These are phyloP conservation scores for Cnidoscolus chayamansa DNA, from an alignment of 441 rosid genomes.

Conservation along the genomic window DNA sequence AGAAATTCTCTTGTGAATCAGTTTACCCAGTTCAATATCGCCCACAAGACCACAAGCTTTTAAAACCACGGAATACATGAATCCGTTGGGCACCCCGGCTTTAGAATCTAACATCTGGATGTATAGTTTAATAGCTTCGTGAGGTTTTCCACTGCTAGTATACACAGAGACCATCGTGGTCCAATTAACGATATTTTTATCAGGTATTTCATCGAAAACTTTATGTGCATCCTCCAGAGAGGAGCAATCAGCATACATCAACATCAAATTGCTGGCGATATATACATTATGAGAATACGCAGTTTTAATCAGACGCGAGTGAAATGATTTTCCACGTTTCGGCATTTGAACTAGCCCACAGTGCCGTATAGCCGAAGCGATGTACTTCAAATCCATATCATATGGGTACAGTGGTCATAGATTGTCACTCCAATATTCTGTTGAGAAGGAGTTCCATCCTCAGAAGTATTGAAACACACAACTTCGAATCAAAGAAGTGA, in stretches of 20 bases:
- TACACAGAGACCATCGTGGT: constrained; percentile 52
- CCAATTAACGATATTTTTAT: constrained; percentile 60
- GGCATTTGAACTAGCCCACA: constrained; percentile 45
- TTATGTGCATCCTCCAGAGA: constrained; percentile 37
- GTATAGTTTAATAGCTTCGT: constrained; percentile 39
- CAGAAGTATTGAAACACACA: too few relatives aligned
- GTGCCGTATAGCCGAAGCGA: constrained; percentile 48
- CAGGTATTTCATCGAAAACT: constrained; percentile 58
- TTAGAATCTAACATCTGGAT: constrained; percentile 38
- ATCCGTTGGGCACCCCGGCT: constrained; percentile 44
- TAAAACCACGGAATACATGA: constrained; percentile 55
- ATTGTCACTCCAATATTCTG: too few relatives aligned
- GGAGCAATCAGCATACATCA: constrained; percentile 34
- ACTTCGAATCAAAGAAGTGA: too few relatives aligned
- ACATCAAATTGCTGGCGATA: constrained; percentile 49
- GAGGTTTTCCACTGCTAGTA: constrained; percentile 38
- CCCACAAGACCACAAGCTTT: constrained; percentile 59
- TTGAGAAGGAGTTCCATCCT: too few relatives aligned
- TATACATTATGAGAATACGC: constrained; percentile 41
- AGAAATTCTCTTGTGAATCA: constrained; percentile 40
- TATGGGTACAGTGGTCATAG: neutral
- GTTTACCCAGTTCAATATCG: constrained; percentile 46
- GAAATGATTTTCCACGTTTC: constrained; percentile 45
- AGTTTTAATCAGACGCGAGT: constrained; percentile 40
- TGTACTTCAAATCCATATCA: constrained; percentile 45